Evolutionary conservation across 2,329 filamentous ascomycete species (phyloP), one percentile per base, ranked within the genome.

Genomic region (Pseudocercospora eumusae): DNA sequence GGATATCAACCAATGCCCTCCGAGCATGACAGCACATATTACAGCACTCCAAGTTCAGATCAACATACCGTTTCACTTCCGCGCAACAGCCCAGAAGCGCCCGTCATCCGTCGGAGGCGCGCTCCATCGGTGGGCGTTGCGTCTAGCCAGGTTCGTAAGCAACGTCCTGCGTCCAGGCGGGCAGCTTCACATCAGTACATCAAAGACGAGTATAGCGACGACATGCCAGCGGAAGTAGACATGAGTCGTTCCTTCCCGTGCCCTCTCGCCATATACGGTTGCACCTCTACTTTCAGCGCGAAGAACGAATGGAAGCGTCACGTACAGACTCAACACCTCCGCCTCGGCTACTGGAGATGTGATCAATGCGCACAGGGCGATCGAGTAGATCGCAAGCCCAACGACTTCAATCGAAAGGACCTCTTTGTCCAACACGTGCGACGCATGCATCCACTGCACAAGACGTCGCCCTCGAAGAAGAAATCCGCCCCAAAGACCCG

Each of bases 231-330:
- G 18, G 31, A 40, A n/a, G 20, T 11, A 11, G 28, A 36, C 18
- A 45, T 21, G 33, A 62, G 50, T n/a, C 36, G 63, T 27, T 10
- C 85, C 0, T 95, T 93, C 71, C 81, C 83, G 23, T 98, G 93
- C 75, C 86, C 91, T 60, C 92, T 97, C 74, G 80, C 84, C 28
- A 87, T 85, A 59, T 95, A 92, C 60, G 90, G 89, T 33, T 98
- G 93, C 77, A 67, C 65, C 0, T 84, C 86, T 2, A 86, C 83
- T 0, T 96, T 97, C 71, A 83, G 84, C 3, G 88, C 84, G 68
- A 96, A 96, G 78, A 97, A 97, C 73, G 93, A 97, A 75, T 97
- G 93, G 93, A 97, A 97, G 76, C 86, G 93, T 0, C 93, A 98
- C 73, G 86, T 93, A 70, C 79, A 82, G 31, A 90, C 89, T 0